Evolutionary conservation across 352 stramenopile species (phyloP), one percentile per base, ranked within the genome.

Genomic region (Globisporangium echinulatum): DNA sequence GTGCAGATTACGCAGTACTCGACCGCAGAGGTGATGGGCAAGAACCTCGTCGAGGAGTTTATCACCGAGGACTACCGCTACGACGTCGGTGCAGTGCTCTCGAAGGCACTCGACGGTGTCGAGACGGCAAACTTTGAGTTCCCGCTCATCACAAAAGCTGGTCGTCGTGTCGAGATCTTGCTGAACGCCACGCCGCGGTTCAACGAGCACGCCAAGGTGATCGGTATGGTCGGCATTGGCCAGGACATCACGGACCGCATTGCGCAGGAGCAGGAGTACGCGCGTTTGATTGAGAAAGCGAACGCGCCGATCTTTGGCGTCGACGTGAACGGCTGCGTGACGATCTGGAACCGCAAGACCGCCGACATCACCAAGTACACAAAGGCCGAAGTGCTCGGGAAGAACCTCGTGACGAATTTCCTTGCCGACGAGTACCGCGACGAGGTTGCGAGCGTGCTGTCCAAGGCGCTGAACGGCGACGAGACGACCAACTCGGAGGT

Each of bases 181-280:
- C 47, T 85, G 36, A 85, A 85, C 52, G 75, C 75, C 49, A 59
- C 71, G 0, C 53, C 61, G 0, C 71, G 87, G 0, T 92, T 84
- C 59, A 92, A 97, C 51, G 82, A 95, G 42, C 72, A 89, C 17
- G 75, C 73, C 19, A 62, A 71, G 7, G 75, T 96, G 49, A 90
- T 96, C 58, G 90, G 90, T 49, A 88, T 95, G 64, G 84, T 95
- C 7, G 84, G 87, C n/a, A 94, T 96, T 55, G 85, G 83, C 0
- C 84, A 94, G 59, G 87, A 96, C 56, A 91, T 93, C 59, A 89
- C 84, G 1, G 77, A 88, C 38, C 74, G 79, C 15, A 90, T 88
- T 51, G 79, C 76, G 0, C 77, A 90, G 54, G 80, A 90, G 17
- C 80, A 90, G 40, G 80, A 90, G 63, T 76, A 74, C 25, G 60